Evolutionary conservation across 2,329 filamentous ascomycete species (phyloP), one percentile per base, ranked within the genome.

Genomic region (Phialophora chinensis): DNA sequence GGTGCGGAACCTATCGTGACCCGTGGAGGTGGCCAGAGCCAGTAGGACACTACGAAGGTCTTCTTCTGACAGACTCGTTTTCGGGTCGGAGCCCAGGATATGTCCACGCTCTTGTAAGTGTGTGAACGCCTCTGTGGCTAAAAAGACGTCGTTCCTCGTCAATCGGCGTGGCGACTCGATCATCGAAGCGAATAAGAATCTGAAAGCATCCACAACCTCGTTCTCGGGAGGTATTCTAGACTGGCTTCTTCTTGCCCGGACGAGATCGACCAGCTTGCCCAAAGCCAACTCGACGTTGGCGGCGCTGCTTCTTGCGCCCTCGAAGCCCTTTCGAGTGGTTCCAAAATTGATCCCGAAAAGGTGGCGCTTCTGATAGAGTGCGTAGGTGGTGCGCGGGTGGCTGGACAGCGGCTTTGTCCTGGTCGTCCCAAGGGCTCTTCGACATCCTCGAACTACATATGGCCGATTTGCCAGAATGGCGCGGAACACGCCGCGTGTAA

Each of bases 191-290:
- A 94, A 88, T 70, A 93, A 88, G 10, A 82, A 79, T 63, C 80
- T 82, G 76, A 91, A 89, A 4, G 90, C 91, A 42, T 85, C 81
- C 0, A 87, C 78, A 2, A 97, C 80, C 38, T 91, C 86, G n/a
- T 83, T 76, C 2, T 83, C 80, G 0, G 86, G 77, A 17, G 91
- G 92, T 10, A 87, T 85, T 38, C 92, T 86, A 42, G 88, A 82
- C 60, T 86, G 84, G 63, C 91, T 85, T 60, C 85, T 83, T 71
- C 89, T 80, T 67, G 87, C 85, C 71, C 86, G 86, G 60, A 86
- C 82, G 76, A 92, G 85, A 66, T 91, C 85, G 73, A 91, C 85
- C 80, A 97, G 60, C 52, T 65, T 69, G 53, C 65, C 63, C 35
- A 73, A 47, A 8, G 71, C 71, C 52, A 58, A 44, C 59, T 73